Evolutionary conservation across 73 alveolate species (phyloP), one percentile per base, ranked within the genome.

Genomic region (Diophrys sp.): DNA sequence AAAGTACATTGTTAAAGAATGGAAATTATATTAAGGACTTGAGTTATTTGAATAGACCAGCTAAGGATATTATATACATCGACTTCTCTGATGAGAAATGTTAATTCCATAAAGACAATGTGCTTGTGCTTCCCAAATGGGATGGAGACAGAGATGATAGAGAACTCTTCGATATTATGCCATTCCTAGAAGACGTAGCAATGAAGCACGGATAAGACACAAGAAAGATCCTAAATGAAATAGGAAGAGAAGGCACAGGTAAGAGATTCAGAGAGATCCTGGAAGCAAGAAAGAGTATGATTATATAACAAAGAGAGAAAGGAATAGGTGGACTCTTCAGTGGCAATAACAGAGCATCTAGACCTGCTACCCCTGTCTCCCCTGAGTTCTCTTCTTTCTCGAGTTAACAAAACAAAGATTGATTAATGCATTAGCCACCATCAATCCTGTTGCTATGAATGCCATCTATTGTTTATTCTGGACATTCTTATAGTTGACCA

Each of bases 21-120:
- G 96, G 97, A 33, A 76, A 82, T 33, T 86, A 89, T 56, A 80
- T 92, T 54, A 94, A 89, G 80, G 98, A 94, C 77, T 75, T 94
- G 30, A 77, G 89, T 44, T 94, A 92, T 77, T 74, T 94, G 71
- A 94, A 94, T 88, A 79, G 98, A 81, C 89, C 85, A 26, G 33
- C 92, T 55, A 89, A 89, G 72, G 88, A 88, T 57, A 82, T 92
- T 25, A 74, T 94, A 2, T 83, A 85, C 29, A 27, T 94, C 31
- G 98, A 94, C 54, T 88, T 81, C 67, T 73, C 72, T 70, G 87
- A 92, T 27, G 91, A 92, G 31, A 94, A 87, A 78, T 87, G 82
- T 56, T 56, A 44, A 27, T 74, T 77, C 67, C 97, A 94, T 76
- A 70, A 80, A 33, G 95, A 92, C 23, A 94, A 94, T 89, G 96